Conservation (phyloP, 129 eudicot genomes). For the Rutidosis leptorrhynchoides region DNA sequence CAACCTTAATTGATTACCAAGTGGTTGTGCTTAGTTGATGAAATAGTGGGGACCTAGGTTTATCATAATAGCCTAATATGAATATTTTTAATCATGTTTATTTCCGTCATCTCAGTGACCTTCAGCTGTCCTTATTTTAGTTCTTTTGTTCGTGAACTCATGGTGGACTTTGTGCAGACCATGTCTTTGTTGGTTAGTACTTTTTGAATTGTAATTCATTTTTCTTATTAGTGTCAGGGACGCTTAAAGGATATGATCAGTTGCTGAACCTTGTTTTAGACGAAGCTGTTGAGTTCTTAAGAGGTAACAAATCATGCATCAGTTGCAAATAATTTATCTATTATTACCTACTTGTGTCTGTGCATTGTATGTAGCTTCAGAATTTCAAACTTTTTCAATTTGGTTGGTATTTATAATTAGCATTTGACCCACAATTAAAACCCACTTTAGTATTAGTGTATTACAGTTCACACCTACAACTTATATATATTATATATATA, state of each 20-base stretch:
- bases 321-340: background rate
- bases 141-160: background rate
- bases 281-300: constrained; percentile 83
- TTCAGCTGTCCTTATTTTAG: background rate
- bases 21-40: constrained; percentile 2
- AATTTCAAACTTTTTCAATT: background rate
- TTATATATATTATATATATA: too few relatives aligned
- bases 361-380: constrained; percentile 13
- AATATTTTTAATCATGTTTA: background rate
- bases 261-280: constrained; percentile 92
- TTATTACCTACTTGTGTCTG: constrained; percentile 10
- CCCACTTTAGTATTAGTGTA: background rate
- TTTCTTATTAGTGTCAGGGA: constrained; percentile 67
- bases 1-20: background rate
- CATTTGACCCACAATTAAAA: background rate
- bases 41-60: background rate
- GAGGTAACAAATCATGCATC: constrained; percentile 32
- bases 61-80: background rate
- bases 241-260: constrained; percentile 95
- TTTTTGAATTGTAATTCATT: background rate
- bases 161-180: background rate
- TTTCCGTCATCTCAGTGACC: constrained; percentile 1
- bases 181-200: background rate
- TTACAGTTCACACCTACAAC: background rate
- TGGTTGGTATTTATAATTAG: background rate